phyloP scores from a whole-genome alignment of 2,329 filamentous ascomycete genomes.

The Penicillium sp. region DNA sequence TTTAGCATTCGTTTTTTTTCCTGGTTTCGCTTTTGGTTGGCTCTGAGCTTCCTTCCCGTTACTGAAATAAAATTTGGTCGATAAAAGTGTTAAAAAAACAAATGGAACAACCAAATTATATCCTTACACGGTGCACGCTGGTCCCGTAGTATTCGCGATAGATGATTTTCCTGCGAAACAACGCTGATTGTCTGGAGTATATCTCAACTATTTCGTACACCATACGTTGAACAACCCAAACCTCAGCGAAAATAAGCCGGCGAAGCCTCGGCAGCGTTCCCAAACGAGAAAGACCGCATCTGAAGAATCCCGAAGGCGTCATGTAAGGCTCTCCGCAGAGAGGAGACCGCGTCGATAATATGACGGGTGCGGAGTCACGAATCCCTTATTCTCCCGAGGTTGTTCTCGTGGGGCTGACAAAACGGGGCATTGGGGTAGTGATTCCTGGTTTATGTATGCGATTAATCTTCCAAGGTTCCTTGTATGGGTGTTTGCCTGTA shows the following conservation, averaged over 20 bases:
- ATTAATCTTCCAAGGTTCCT: background rate
- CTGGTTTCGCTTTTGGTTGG: background rate
- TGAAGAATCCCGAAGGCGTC: slow-evolving; percentile 16
- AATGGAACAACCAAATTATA: background rate
- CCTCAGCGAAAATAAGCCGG: slow-evolving; percentile 24
- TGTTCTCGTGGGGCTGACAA: slow-evolving; percentile 25
- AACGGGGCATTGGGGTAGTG: background rate
- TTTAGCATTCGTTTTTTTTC: background rate
- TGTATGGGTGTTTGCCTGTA: background rate
- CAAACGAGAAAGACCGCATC: slow-evolving; percentile 16
- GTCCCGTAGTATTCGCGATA: background rate
- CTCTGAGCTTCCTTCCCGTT: background rate
- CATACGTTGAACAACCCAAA: background rate
- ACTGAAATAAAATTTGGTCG: background rate
- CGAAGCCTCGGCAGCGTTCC: slow-evolving; percentile 13
- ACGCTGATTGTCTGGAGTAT: background rate
- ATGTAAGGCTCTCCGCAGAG: slow-evolving; percentile 8
- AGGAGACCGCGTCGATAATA: slow-evolving; percentile 8
- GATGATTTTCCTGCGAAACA: background rate
- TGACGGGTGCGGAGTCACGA: slow-evolving; percentile 6
- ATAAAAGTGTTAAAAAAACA: background rate
- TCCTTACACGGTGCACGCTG: background rate
- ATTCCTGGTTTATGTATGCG: background rate
- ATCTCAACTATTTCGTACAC: no score
- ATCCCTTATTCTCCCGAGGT: slow-evolving; percentile 32